These are phyloP conservation scores for Cryptococcus maquisensis DNA, from an alignment of 1,284 basidiomycete species.

Conservation along the genomic window DNA sequence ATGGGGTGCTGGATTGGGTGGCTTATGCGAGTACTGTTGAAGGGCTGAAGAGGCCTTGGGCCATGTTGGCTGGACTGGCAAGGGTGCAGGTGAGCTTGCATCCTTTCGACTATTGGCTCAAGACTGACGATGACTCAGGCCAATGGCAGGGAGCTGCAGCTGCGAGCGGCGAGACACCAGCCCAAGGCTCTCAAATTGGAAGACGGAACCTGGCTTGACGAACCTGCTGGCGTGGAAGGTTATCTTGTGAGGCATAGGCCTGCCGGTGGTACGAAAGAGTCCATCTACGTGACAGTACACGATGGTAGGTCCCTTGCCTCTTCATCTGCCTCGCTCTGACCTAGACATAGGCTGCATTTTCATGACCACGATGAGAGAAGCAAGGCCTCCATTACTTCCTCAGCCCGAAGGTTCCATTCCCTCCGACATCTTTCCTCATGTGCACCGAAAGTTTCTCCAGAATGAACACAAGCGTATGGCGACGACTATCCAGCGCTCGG, in stretches of 20 bases:
- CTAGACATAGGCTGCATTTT: slow-evolving; percentile 31
- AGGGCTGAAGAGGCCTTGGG: slow-evolving; percentile 35
- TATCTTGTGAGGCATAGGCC: slow-evolving; percentile 34
- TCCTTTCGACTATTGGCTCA: not conserved
- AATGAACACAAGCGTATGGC: slow-evolving; percentile 32
- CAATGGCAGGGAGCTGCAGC: slow-evolving; percentile 23
- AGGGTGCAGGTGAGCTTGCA: slow-evolving; percentile 22
- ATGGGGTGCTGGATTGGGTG: slow-evolving; percentile 45
- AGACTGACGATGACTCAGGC: slow-evolving; percentile 7
- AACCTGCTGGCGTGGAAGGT: slow-evolving; percentile 44
- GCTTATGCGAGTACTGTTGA: slow-evolving; percentile 34
- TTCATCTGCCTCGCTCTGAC: not conserved
- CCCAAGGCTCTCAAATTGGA: slow-evolving; percentile 29
- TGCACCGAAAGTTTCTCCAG: slow-evolving; percentile 27
- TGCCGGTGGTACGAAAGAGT: slow-evolving; percentile 16
- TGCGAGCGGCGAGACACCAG: slow-evolving; percentile 39
- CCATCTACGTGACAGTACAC: slow-evolving; percentile 36
- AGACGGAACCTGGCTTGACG: slow-evolving; percentile 36
- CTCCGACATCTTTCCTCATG: slow-evolving; percentile 30
- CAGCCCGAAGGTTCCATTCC: slow-evolving; percentile 27
- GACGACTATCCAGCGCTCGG: slow-evolving; percentile 28
- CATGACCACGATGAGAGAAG: slow-evolving; percentile 22
- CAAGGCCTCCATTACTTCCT: slow-evolving; percentile 33
- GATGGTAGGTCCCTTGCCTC: slow-evolving; percentile 32
- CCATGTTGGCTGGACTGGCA: slow-evolving; percentile 39